Conservation (phyloP, 352 stramenopile species). For the Phytopythium oedochilum region DNA sequence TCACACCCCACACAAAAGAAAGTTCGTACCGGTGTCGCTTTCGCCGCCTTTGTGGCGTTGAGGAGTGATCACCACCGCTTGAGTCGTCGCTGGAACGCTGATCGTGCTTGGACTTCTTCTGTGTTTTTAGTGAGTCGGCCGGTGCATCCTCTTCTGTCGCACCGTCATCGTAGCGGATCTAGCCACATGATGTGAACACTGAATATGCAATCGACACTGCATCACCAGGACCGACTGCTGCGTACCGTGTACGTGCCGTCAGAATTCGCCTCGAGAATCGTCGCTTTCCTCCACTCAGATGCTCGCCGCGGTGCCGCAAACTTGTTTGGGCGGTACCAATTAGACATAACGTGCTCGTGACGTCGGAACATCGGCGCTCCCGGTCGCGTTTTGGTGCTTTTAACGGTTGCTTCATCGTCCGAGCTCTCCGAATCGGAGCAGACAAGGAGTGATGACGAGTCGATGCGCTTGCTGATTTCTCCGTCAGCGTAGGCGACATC, state of each 20-base stretch:
- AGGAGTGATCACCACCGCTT: background rate
- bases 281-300: constrained; percentile 23
- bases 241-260: constrained; percentile 39
- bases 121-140: constrained; percentile 19
- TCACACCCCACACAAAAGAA: no score
- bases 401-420: constrained; percentile 5
- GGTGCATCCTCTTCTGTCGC: constrained; percentile 54
- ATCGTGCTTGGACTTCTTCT: constrained; percentile 8
- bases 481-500: constrained; percentile 62
- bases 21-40: background rate
- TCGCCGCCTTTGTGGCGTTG: constrained; percentile 1
- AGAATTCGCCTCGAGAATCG: constrained; percentile 23
- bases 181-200: constrained; percentile 1
- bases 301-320: constrained; percentile 26
- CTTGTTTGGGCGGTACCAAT: constrained; percentile 34
- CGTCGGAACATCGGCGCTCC: constrained; percentile 14
- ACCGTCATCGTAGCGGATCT: constrained; percentile 51
- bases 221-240: background rate
- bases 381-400: constrained; percentile 1
- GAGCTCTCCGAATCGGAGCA: constrained; percentile 35
- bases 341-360: constrained; percentile 25
- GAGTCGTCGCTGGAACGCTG: constrained; percentile 5
- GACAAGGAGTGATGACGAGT: constrained; percentile 10
- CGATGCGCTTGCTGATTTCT: constrained; percentile 33
- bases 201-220: background rate